Percentiles rank a stretch among this genome's conserved stretches.
Evolutionary conservation across 495 filamentous ascomycete species (phyloP).

Genomic region (Podospora bellae-mahoneyi): DNA sequence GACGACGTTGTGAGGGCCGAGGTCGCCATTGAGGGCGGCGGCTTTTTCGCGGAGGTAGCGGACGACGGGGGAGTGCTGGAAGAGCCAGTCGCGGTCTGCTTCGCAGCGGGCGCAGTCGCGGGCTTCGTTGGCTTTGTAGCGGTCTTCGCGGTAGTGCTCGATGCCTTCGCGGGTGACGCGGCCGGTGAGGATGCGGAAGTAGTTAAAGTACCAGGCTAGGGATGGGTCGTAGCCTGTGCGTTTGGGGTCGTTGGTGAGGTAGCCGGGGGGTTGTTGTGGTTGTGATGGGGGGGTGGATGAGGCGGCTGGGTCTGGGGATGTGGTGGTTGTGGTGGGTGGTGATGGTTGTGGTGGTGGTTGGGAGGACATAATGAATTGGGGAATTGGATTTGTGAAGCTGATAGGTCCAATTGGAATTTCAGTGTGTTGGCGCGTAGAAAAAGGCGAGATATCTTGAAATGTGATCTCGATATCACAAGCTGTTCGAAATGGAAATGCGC

Average conservation of each 20-base stretch:
- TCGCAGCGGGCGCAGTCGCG: slow-evolving; percentile 76
- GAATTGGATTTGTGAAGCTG: neutral
- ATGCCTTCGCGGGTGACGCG: slow-evolving; percentile 64
- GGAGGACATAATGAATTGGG: neutral
- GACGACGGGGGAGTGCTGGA: slow-evolving; percentile 78
- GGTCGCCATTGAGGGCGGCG: slow-evolving; percentile 65
- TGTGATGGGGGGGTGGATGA: slow-evolving; percentile 9
- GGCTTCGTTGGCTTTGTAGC: slow-evolving; percentile 63
- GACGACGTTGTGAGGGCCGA: slow-evolving; percentile 70
- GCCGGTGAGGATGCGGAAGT: slow-evolving; percentile 72
- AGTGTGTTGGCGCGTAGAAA: neutral
- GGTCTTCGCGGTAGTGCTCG: slow-evolving; percentile 65
- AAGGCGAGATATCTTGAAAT: neutral
- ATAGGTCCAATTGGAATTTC: neutral
- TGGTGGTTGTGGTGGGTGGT: slow-evolving; percentile 11
- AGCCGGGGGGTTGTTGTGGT: slow-evolving; percentile 16
- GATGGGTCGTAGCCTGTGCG: slow-evolving; percentile 60
- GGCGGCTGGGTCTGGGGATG: slow-evolving; percentile 12
- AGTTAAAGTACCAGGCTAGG: slow-evolving; percentile 68
- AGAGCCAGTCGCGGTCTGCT: slow-evolving; percentile 69
- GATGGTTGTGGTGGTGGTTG: slow-evolving; percentile 10
- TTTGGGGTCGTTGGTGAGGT: slow-evolving; percentile 46
- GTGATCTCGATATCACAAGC: neutral
- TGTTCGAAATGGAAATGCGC: neutral
- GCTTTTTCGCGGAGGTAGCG: slow-evolving; percentile 81